Base-by-base conservation (phyloP, 768 basidiomycete species). In the Russula foetens region DNA sequence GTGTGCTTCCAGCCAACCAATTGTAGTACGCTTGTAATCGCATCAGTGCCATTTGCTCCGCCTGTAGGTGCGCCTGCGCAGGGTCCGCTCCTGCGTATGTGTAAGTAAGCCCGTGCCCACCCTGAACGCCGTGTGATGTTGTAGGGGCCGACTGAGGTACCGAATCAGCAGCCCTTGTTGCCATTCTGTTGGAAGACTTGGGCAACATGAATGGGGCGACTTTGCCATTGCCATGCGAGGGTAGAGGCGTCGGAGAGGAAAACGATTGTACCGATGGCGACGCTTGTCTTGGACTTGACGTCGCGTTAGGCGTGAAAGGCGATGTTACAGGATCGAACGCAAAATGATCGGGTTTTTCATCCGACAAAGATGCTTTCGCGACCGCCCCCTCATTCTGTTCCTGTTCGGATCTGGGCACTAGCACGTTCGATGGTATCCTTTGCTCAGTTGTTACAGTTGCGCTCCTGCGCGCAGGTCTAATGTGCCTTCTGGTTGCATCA, bases 301-400 rank as follows among this genome's bases (percentile, higher is more conserved):
- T 65, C 24, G 64, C 64, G 26, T 46, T 63, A 5, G 64, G 64
- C 4, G 62, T 56, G 53, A 65, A 65, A 1, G 64, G 62, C 9
- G 57, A 59, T 5, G 62, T 58, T 38, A 56, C 57, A 0, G 64
- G 62, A 47, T 63, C 59, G 43, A 65, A 59, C 3, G 38, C 43
- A 49, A 63, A 65, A n/a, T 31, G 47, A 35, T 65, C 59, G 11
- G 17, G 28, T 21, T 28, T 50, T 21, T 1, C 41, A 9, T 55
- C 7, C 8, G 51, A 23, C 6, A 19, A 15, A 31, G 49, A 9
- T 11, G 41, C 19, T 43, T 29, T 33, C 7, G 2, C 41, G 9
- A 35, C 19, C 15, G 21, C 24, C 7, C 14, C 23, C 17, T 51
- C 26, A 7, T 45, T 45, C 35, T 29, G n/a, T 43, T 49, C 23